phyloP scores from a whole-genome alignment of 176 grass and related monocot genomes.

The Sorghum bicolor region Sorghum_bicolor_NCBIv3 NC_012870.2:17809001-17809500 shows the following conservation, averaged over 20 bases:
- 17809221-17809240: conserved; percentile 38
- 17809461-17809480: conserved; percentile 59
- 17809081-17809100: conserved; percentile 55
- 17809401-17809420: conserved; percentile 39
- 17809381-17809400: conserved; percentile 55
- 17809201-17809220: conserved; percentile 29
- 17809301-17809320: conserved; percentile 81
- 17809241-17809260: conserved; percentile 61
- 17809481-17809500: conserved; percentile 72
- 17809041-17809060: conserved; percentile 41
- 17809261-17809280: conserved; percentile 56
- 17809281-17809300: conserved; percentile 83
- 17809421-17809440: conserved; percentile 27
- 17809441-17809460: conserved; percentile 33
- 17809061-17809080: conserved; percentile 53
- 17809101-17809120: conserved; percentile 71
- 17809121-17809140: conserved; percentile 62
- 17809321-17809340: conserved; percentile 54
- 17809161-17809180: conserved; percentile 50
- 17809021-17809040: conserved; percentile 49
- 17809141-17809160: conserved; percentile 38
- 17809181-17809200: conserved; percentile 38
- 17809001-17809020: conserved; percentile 65
- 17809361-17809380: conserved; percentile 45
- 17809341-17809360: conserved; percentile 49